Percentiles rank a stretch among this genome's conserved stretches.
Conservation (phyloP, 2,329 filamentous ascomycete genomes). For the Talaromyces sp. region DNA sequence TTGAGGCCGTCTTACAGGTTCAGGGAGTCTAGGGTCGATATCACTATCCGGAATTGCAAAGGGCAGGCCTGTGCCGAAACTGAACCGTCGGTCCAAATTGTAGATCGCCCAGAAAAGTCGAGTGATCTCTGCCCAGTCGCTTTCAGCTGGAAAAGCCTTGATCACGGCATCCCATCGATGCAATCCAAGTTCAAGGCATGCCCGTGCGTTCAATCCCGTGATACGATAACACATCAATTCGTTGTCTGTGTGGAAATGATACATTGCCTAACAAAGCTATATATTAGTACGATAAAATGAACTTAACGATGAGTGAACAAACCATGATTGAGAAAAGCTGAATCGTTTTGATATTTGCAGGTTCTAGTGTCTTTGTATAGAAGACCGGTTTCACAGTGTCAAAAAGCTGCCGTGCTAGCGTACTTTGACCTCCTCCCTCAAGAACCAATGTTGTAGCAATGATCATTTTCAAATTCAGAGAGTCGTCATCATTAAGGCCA, state of each 20-base stretch:
- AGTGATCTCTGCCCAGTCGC: slow-evolving; percentile 64
- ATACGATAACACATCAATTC: slow-evolving; percentile 82
- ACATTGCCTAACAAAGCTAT: slow-evolving; percentile 55
- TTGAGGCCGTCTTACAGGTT: slow-evolving; percentile 60
- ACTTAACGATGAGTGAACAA: slow-evolving; percentile 20
- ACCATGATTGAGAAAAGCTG: slow-evolving; percentile 54
- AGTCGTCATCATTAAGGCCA: slow-evolving; percentile 59
- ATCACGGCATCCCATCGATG: slow-evolving; percentile 72
- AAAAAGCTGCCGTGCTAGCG: slow-evolving; percentile 68
- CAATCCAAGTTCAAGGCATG: slow-evolving; percentile 78
- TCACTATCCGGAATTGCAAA: slow-evolving; percentile 82
- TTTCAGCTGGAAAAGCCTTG: slow-evolving; percentile 62
- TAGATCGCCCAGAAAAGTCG: slow-evolving; percentile 84
- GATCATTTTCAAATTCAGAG: slow-evolving; percentile 75
- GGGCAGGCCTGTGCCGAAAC: slow-evolving; percentile 81
- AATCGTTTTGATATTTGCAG: slow-evolving; percentile 56
- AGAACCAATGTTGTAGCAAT: slow-evolving; percentile 73
- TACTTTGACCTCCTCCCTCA: slow-evolving; percentile 74
- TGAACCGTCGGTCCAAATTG: slow-evolving; percentile 80
- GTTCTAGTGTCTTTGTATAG: slow-evolving; percentile 60
- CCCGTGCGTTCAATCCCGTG: slow-evolving; percentile 74
- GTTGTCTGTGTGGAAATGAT: slow-evolving; percentile 80
- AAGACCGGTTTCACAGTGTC: slow-evolving; percentile 69
- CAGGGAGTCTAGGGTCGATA: slow-evolving; percentile 73
- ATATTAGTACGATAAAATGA: neutral